Evolutionary conservation across 306 rosid species (phyloP), one percentile per base, ranked within the genome.

Genomic region (Alnus glutinosa): DNA sequence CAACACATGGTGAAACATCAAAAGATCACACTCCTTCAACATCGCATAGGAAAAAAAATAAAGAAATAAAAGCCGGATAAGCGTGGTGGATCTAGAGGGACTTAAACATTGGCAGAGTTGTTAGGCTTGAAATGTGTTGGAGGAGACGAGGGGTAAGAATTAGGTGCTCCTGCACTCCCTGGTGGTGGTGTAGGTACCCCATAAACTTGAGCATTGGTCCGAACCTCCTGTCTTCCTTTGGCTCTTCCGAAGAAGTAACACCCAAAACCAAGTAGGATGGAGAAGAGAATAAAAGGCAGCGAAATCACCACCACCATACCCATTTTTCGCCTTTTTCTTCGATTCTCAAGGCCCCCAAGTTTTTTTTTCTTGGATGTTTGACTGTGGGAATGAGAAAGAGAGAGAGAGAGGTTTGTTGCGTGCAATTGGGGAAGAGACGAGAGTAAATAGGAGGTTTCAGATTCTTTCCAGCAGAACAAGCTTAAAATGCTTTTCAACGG

Each of bases 271-370:
- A 94, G 87, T 12, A 89, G 8, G 2, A 94, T n/a, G 66, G 87
- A 81, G 81, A 94, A 91, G 4, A 94, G 3, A 16, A 94, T 92
- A 2, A 94, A 51, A 28, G 98, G 98, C 66, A 94, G 93, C 83
- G 97, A 92, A 3, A 94, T 86, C 81, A 94, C 95, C 81, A 91
- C 89, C 63, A 92, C 95, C 95, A 94, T 81, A 1, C 98, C 98
- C 98, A 94, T 92, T 62, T 85, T 79, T 23, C 28, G 28, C 46
- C 46, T 42, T 42, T 42, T 42, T 42, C 44, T 39, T 39, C 44
- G 44, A 39, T 42, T 42, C 46, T 4, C 46, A 42, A 42, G 7
- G 7, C 7, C 46, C 1, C 7, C 46, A 5, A 6, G 0, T 42
- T 39, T 39, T 23, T 23, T 50, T 39, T 39, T 39, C 44, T 42